phyloP scores from a whole-genome alignment of 371 early-diverging fungal genomes.

The Mortierella sp. region DNA sequence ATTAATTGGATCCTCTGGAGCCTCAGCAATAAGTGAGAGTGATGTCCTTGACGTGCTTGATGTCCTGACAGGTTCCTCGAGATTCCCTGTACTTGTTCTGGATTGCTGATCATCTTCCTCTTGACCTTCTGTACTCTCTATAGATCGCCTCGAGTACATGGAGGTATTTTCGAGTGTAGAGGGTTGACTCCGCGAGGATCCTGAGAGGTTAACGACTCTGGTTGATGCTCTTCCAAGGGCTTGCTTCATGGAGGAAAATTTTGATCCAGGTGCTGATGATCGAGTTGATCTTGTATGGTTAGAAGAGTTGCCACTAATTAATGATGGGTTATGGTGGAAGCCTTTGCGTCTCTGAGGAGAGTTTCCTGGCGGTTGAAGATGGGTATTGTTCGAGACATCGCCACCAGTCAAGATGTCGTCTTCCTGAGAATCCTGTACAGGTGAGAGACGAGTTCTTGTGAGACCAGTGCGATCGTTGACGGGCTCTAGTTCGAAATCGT shows the following conservation, averaged over 20 bases:
- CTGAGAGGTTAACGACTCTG: conserved; percentile 40
- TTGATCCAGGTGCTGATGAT: conserved; percentile 19
- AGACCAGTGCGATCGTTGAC: conserved; percentile 46
- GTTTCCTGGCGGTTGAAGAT: conserved; percentile 24
- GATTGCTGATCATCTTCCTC: conserved; percentile 5
- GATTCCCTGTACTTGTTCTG: conserved; percentile 18
- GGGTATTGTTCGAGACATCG: conserved; percentile 2
- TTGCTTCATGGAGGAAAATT: conserved; percentile 34
- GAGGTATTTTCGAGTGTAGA: conserved; percentile 12
- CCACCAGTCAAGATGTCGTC: conserved; percentile 10
- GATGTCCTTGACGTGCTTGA: conserved; percentile 9
- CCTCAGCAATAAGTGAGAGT: not conserved
- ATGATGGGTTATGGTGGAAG: conserved; percentile 23
- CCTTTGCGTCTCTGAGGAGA: conserved; percentile 22
- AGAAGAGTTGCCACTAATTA: conserved; percentile 18
- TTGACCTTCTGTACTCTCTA: not conserved
- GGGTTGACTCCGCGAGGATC: conserved; percentile 30
- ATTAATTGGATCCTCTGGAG: conserved; percentile 2
- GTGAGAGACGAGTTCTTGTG: conserved; percentile 17
- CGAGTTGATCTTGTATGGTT: conserved; percentile 16
- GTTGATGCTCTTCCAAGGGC: conserved; percentile 51
- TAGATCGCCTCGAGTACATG: conserved; percentile 2
- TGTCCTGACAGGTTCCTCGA: not conserved
- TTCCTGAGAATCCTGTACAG: conserved; percentile 15
- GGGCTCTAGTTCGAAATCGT: conserved; percentile 41